phyloP scores from a whole-genome alignment of 2,329 filamentous ascomycete species.

The Rutstroemia sp. region DNA sequence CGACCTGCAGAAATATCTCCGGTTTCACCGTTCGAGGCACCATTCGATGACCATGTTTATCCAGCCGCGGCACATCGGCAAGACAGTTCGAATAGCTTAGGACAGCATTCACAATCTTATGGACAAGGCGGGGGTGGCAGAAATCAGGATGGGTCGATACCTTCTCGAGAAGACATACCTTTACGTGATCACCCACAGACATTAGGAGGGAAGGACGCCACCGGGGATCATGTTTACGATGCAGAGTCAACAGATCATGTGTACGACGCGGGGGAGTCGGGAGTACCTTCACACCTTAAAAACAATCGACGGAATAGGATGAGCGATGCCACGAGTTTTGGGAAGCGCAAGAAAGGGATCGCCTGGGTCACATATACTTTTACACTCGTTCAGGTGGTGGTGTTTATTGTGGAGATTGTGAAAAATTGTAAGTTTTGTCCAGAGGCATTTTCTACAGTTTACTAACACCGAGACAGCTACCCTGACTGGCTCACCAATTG shows the following conservation, averaged over 20 bases:
- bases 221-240: constrained; percentile 10
- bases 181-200: constrained; percentile 43
- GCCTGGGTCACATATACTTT: constrained; percentile 81
- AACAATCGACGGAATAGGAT: constrained; percentile 35
- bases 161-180: constrained; percentile 46
- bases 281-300: constrained; percentile 15
- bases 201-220: constrained; percentile 13
- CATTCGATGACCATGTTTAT: constrained; percentile 63
- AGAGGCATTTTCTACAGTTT: not conserved
- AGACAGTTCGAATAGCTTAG: constrained; percentile 31
- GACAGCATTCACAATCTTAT: constrained; percentile 53
- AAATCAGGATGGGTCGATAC: constrained; percentile 29
- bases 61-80: constrained; percentile 34
- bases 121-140: constrained; percentile 36
- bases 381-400: constrained; percentile 66
- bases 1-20: constrained; percentile 13
- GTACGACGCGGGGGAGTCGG: constrained; percentile 45
- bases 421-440: constrained; percentile 61
- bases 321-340: constrained; percentile 45
- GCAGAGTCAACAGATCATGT: constrained; percentile 48
- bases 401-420: constrained; percentile 84
- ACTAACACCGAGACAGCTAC: constrained; percentile 42
- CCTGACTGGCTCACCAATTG: constrained; percentile 58
- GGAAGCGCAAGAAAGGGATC: constrained; percentile 31
- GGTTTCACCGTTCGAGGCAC: constrained; percentile 54